Conservation (phyloP, 768 basidiomycete species). For the Leccinum obscurum region DNA sequence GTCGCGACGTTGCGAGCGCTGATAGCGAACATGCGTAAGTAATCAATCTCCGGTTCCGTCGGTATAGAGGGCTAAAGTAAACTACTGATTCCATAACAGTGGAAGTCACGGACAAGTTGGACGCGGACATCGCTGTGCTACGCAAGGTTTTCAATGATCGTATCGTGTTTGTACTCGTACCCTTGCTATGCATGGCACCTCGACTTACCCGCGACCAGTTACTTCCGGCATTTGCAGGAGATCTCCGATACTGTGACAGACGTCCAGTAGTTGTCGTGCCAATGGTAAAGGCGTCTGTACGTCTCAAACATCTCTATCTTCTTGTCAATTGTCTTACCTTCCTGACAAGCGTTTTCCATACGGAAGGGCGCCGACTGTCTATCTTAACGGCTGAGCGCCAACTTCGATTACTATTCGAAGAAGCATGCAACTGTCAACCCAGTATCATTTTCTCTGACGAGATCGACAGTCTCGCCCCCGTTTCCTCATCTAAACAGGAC, state of each 20-base stretch:
- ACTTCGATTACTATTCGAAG: conserved; percentile 91
- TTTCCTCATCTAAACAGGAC: conserved; percentile 97
- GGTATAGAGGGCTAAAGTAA: conserved; percentile 1
- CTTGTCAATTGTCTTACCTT: background rate
- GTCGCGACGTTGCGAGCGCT: conserved; percentile 53
- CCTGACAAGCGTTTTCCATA: conserved; percentile 90
- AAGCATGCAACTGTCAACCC: conserved; percentile 89
- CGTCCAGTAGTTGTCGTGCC: conserved; percentile 63
- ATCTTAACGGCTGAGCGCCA: conserved; percentile 97
- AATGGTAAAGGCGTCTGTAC: conserved; percentile 85
- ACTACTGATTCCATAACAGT: conserved; percentile 35
- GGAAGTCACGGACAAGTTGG: conserved; percentile 61
- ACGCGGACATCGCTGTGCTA: conserved; percentile 67
- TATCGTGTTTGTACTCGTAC: conserved; percentile 40
- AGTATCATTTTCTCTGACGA: conserved; percentile 99
- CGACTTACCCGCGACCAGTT: conserved; percentile 36
- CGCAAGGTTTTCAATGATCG: conserved; percentile 76
- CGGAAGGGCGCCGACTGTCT: conserved; percentile 97
- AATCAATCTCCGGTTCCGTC: background rate
- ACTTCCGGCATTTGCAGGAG: conserved; percentile 45
- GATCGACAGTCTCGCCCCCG: conserved; percentile 97
- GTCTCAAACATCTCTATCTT: conserved; percentile 31
- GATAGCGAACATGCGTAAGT: conserved; percentile 62
- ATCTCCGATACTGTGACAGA: too few species aligned
- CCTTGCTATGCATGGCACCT: background rate